Evolutionary conservation across 306 rosid genomes (phyloP), one percentile per base, ranked within the genome.

Genomic region (Trichosanthes truncata): DNA sequence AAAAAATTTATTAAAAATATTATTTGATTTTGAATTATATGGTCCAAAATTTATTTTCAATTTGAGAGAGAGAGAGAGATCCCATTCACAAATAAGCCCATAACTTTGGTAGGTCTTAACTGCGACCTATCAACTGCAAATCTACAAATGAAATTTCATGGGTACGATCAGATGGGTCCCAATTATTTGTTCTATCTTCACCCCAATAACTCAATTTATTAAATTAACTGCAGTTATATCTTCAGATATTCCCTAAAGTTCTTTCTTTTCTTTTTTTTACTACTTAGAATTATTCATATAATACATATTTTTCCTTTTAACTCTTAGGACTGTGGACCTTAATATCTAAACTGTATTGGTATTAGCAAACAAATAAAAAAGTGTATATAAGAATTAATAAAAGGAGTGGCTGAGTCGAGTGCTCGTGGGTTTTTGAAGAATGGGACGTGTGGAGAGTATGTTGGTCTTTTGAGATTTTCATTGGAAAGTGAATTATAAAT

Each of bases 401-500:
- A 73, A 46, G 25, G 78, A 29, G 61, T 74, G 78, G 61, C 83
- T 84, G 81, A 86, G 89, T 88, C 72, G 88, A 87, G 90, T 87
- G 97, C 93, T 93, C 98, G 97, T 92, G 98, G 97, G 92, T 85
- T 92, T 91, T 92, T 80, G 98, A 88, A 90, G 89, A 95, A 87
- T 87, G 96, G 86, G 95, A 92, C 93, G 86, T 87, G 78, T 85
- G 86, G 82, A 88, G 91, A 91, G 98, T 69, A 94, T 92, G 97
- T 94, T 94, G 93, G 97, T 94, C 97, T 89, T 94, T 79, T 84
- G 81, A 94, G 95, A 91, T 74, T 92, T 87, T 94, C 87, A 83
- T 91, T 85, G 94, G 90, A 85, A 90, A 84, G 89, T 83, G 85
- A 87, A 77, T 82, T 81, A 79, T 63, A 78, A 67, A 82, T 66